phyloP scores from a whole-genome alignment of 768 basidiomycete genomes.

The Myochromella boudieri region DNA sequence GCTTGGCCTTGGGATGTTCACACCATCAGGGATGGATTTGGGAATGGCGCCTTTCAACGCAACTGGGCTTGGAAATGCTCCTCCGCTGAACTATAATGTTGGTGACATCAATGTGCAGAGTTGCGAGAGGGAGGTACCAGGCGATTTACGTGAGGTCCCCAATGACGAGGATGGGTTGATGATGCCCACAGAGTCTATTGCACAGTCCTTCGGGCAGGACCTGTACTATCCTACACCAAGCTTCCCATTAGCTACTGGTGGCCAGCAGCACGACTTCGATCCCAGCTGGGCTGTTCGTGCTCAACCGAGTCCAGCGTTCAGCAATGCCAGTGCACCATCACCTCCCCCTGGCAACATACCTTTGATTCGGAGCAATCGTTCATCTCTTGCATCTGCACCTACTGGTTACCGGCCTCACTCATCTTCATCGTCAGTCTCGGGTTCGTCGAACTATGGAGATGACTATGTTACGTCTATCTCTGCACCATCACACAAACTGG shows the following conservation, averaged over 20 bases:
- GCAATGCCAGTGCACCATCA: slow-evolving; percentile 36
- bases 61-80: slow-evolving; percentile 13
- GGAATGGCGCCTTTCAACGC: slow-evolving; percentile 22
- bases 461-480: slow-evolving; percentile 53
- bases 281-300: slow-evolving; percentile 40
- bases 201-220: slow-evolving; percentile 21
- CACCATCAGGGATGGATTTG: slow-evolving; percentile 22
- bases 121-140: slow-evolving; percentile 62
- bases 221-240: slow-evolving; percentile 10
- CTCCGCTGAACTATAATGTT: slow-evolving; percentile 11
- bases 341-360: slow-evolving; percentile 30
- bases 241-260: background rate
- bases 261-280: slow-evolving; percentile 7
- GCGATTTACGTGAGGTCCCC: slow-evolving; percentile 49
- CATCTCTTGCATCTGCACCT: slow-evolving; percentile 24
- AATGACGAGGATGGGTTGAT: slow-evolving; percentile 58
- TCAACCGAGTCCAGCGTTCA: slow-evolving; percentile 41
- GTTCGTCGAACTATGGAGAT: slow-evolving; percentile 30
- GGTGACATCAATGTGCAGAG: slow-evolving; percentile 46
- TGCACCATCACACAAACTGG: slow-evolving; percentile 67
- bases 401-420: slow-evolving; percentile 26
- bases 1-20: slow-evolving; percentile 28
- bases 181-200: slow-evolving; percentile 27
- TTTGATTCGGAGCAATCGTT: slow-evolving; percentile 26
- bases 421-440: slow-evolving; percentile 29